Evolutionary conservation across 805 yeast species (phyloP).

Genomic region (Wickerhamomyces xylosicus): DNA sequence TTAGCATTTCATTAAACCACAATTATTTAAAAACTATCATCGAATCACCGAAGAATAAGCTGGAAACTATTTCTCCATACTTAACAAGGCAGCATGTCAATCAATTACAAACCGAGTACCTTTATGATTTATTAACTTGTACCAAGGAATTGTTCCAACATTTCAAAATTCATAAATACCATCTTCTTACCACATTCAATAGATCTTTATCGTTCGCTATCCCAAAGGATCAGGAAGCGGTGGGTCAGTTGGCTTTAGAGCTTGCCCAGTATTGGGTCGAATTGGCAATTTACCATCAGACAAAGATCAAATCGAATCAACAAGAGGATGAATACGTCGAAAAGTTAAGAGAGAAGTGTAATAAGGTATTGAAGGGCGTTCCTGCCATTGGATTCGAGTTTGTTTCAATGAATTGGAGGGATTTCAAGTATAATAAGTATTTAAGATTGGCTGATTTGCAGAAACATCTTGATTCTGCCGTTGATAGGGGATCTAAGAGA

Average conservation of each 20-base stretch:
- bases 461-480: no score
- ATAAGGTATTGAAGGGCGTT: no score
- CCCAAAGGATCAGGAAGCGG: neutral
- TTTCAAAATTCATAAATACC: neutral
- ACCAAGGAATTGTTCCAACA: constrained; percentile 1
- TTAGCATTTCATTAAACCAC: constrained; percentile 1
- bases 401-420: no score
- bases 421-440: no score
- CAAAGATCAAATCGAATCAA: no score
- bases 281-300: neutral
- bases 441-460: no score
- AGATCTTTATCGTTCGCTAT: constrained; percentile 1
- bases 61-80: constrained; percentile 1
- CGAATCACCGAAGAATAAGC: neutral
- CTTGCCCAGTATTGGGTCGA: neutral
- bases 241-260: neutral
- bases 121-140: constrained; percentile 1
- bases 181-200: constrained; percentile 2
- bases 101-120: neutral
- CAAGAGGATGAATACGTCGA: no score
- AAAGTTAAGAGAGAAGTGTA: no score
- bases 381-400: no score
- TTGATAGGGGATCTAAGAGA: no score
- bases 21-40: constrained; percentile 2
- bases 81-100: constrained; percentile 3